Base-by-base conservation (phyloP, 192 early-diverging fungal genomes). In the Phycomyces nitens region DNA sequence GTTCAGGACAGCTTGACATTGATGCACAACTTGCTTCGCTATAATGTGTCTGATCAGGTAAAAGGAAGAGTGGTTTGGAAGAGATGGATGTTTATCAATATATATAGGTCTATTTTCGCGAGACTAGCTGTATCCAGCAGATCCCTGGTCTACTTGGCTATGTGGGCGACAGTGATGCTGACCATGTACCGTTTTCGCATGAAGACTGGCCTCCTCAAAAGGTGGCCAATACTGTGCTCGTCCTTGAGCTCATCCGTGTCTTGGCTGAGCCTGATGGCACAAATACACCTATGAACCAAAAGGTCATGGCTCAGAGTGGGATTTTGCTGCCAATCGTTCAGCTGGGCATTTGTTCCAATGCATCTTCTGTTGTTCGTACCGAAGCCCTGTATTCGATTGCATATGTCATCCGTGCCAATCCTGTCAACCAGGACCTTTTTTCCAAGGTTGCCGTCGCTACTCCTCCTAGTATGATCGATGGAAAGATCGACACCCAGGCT, bases 31-130 rank as follows among this genome's bases (percentile, higher is more conserved):
- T 78, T 99, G 34, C 80, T 99, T 38, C 81, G 93, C 60, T 94
- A 96, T 74, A 99, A 99, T 68, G 90, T 94, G 7, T 96, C 95
- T 0, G 98, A 99, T 79, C 97, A 97, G 84, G 92, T 94, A 75
- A 26, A 2, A 3, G 14, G 1, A 14, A 59, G 16, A 18, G 15
- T 7, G 14, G 15, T 43, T 9, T n/a, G 21, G 9, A 56, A 18
- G 5, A 21, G 34, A 26, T 12, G 3, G 22, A 59, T 12, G 4
- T 52, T 53, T 0, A 50, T 38, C 3, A 39, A 16, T 15, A 27
- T 15, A 24, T 51, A 50, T 70, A 87, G 89, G 97, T 96, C 66
- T 88, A 95, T 70, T 99, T 99, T 75, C 89, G 97, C 44, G 97
- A 99, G 77, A 93, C 90, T 23, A 93, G 91, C 52, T 94, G 94